phyloP scores from a whole-genome alignment of 1,284 basidiomycete genomes.

The Leccinum huronense region DNA sequence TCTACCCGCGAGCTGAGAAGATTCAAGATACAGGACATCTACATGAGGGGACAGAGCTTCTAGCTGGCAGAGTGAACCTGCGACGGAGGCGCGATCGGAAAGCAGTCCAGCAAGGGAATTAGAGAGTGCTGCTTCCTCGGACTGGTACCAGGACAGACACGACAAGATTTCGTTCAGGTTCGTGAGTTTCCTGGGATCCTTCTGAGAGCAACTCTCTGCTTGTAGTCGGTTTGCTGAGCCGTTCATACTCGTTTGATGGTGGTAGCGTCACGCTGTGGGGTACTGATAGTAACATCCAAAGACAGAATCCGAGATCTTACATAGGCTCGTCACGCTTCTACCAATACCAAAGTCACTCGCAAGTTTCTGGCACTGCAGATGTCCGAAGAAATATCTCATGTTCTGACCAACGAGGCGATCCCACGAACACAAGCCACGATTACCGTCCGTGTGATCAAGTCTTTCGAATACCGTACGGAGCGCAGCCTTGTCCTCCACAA shows the following conservation, averaged over 20 bases:
- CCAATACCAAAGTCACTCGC: constrained; percentile 14
- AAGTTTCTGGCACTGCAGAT: constrained; percentile 21
- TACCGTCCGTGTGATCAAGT: constrained; percentile 94
- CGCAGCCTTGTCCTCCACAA: constrained; percentile 83
- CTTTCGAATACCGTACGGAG: constrained; percentile 89
- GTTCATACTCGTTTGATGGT: constrained; percentile 15
- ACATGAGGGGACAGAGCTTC: constrained; percentile 64
- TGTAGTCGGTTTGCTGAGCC: constrained; percentile 16
- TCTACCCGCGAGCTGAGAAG: constrained; percentile 53
- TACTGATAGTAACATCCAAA: too few relatives aligned
- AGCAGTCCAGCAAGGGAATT: constrained; percentile 74
- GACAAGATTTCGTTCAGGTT: constrained; percentile 67
- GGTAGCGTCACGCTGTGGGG: not conserved
- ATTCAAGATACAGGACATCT: constrained; percentile 61
- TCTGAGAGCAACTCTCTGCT: constrained; percentile 14
- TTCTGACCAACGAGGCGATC: constrained; percentile 62
- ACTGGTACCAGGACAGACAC: constrained; percentile 71
- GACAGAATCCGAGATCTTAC: too few relatives aligned
- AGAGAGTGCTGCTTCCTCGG: constrained; percentile 76
- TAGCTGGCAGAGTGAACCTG: constrained; percentile 62
- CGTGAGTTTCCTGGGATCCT: constrained; percentile 55
- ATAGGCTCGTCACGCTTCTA: not conserved
- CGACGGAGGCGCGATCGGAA: constrained; percentile 65
- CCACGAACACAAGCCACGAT: constrained; percentile 76
- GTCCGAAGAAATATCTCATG: constrained; percentile 48